A percentile compares a stretch with the other conserved stretches of the same genome.
These are phyloP conservation scores for Rheum nobile DNA, from an alignment of 148 eudicot genomes.

Conservation along the genomic window DNA sequence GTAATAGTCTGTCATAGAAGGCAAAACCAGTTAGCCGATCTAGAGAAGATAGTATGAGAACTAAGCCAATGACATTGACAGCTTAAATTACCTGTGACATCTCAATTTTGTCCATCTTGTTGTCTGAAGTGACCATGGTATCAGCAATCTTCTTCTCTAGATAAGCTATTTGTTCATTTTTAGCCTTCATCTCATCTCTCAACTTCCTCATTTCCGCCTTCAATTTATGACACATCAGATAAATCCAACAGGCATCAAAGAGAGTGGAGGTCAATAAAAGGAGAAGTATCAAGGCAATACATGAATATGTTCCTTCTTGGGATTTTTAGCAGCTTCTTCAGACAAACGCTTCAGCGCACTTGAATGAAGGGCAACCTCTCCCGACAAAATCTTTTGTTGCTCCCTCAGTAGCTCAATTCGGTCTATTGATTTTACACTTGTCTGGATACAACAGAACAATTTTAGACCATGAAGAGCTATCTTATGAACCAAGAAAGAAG, in stretches of 20 bases:
- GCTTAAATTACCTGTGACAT: slow-evolving; percentile 48
- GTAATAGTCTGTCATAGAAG: slow-evolving; percentile 41
- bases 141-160: slow-evolving; percentile 70
- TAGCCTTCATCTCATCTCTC: slow-evolving; percentile 54
- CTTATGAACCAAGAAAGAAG: background rate
- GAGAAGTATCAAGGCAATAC: slow-evolving; percentile 27
- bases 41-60: background rate
- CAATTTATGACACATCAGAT: slow-evolving; percentile 16
- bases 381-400: slow-evolving; percentile 88
- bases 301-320: slow-evolving; percentile 51
- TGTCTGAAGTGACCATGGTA: slow-evolving; percentile 28
- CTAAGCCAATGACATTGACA: background rate
- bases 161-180: slow-evolving; percentile 66
- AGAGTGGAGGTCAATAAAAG: slow-evolving; percentile 1
- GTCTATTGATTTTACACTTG: slow-evolving; percentile 61
- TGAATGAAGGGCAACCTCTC: slow-evolving; percentile 87
- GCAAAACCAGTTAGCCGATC: background rate
- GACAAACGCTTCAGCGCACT: slow-evolving; percentile 84
- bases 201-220: slow-evolving; percentile 68
- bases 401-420: slow-evolving; percentile 89
- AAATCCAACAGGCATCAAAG: slow-evolving; percentile 6
- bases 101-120: slow-evolving; percentile 43
- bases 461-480: background rate
- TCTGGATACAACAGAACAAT: slow-evolving; percentile 24
- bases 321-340: slow-evolving; percentile 54